Base-by-base conservation (phyloP, 805 yeast species). In the Groenewaldozyma salmanticensis region DNA sequence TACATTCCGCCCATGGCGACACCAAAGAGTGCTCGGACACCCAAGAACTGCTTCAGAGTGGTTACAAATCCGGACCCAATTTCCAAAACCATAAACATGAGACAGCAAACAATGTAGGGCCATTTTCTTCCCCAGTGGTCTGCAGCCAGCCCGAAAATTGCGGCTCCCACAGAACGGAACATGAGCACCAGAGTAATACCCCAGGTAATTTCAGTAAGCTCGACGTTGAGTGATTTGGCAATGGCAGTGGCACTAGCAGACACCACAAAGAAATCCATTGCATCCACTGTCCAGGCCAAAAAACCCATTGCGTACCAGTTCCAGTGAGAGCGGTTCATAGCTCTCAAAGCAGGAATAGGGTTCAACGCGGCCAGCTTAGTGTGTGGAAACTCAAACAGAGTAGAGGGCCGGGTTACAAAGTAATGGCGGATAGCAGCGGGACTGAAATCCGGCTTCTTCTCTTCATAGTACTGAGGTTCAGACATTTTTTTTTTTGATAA, bases 1-100 rank as follows among this genome's bases (percentile, higher is more conserved):
- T 70, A 80, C 42, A 77, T 64, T 37, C 84, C 85, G 32, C 85
- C 86, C 82, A 79, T 76, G 32, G 76, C 71, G 37, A 78, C 61
- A 35, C 87, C 87, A 54, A 76, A 79, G n/a, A 77, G 48, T 2
- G 82, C 78, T 39, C 86, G 64, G 2, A 75, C 72, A 2, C 68
- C 81, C 31, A 76, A 54, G 49, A 79, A 79, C 53, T 76, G 78
- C 35, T 58, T 39, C 51, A 68, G 77, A 2, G 77, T 77, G 42
- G 71, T 59, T 33, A 72, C 74, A 50, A 78, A 79, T 1, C 83
- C 83, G n/a, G 81, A 69, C 19, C 80, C 83, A 31, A 80, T 66
- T 53, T 80, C 81, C 40, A 78, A 62, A 27, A 66, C 68, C 35
- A 71, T 63, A 54, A 80, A 73, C 29, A 75, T 55, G 2, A 59